phyloP scores from a whole-genome alignment of 768 basidiomycete genomes.

The Sarcomyxa edulis region DNA sequence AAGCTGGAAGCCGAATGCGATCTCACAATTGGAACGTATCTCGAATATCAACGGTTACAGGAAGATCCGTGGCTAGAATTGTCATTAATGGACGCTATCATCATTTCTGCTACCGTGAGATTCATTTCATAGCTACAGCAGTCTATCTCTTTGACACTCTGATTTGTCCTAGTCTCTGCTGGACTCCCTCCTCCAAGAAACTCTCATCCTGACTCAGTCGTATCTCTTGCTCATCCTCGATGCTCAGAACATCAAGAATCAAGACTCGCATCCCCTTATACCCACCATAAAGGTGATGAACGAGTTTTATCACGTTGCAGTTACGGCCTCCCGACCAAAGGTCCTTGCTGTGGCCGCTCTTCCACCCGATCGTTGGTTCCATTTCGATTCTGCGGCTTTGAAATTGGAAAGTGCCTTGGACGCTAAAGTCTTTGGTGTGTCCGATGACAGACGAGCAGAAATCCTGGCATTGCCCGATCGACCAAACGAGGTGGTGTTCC shows the following conservation, averaged over 20 bases:
- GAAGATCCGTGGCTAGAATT: conserved; percentile 19
- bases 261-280: conserved; percentile 27
- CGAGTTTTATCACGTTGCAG: conserved; percentile 35
- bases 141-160: conserved; percentile 5
- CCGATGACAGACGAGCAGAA: conserved; percentile 24
- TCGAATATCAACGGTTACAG: conserved; percentile 17
- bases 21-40: conserved; percentile 20
- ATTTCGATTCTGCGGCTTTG: conserved; percentile 27
- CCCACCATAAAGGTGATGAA: conserved; percentile 39
- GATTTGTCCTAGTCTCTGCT: conserved; percentile 30
- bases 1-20: conserved; percentile 14
- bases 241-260: conserved; percentile 30
- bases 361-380: conserved; percentile 17
- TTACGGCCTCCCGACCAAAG: conserved; percentile 31
- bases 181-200: conserved; percentile 28
- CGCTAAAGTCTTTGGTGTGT: conserved; percentile 31
- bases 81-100: conserved; percentile 27
- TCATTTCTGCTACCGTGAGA: conserved; percentile 36
- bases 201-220: conserved; percentile 37
- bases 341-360: conserved; percentile 34
- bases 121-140: conserved; percentile 4
- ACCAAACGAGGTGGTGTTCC: conserved; percentile 48
- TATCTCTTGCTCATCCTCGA: conserved; percentile 39
- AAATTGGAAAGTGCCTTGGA: conserved; percentile 34
- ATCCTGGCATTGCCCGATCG: conserved; percentile 28